These are phyloP conservation scores for Paecilomyces dactylethromorphus DNA, from an alignment of 2,329 filamentous ascomycete genomes.

Conservation along the genomic window DNA sequence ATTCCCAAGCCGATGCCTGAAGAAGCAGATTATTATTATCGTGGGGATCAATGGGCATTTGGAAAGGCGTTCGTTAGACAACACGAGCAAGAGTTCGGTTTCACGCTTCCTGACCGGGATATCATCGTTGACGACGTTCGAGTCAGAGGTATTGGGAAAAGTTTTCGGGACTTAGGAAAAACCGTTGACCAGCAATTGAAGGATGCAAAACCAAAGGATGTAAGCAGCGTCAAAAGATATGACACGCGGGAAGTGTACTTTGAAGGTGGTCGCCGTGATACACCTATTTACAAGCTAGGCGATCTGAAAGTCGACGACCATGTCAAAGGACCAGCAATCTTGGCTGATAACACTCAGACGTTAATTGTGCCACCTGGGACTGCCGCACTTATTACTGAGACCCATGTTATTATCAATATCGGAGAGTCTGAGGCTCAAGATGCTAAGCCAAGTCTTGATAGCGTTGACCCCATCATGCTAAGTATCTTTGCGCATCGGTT, in stretches of 20 bases:
- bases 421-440: conserved; percentile 48
- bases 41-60: conserved; percentile 70
- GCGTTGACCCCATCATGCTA: conserved; percentile 69
- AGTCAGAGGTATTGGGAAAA: conserved; percentile 82
- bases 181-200: conserved; percentile 80
- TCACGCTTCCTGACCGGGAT: conserved; percentile 76
- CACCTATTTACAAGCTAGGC: conserved; percentile 75
- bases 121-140: conserved; percentile 88
- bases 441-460: conserved; percentile 42
- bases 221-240: conserved; percentile 57
- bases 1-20: conserved; percentile 65
- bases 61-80: conserved; percentile 78
- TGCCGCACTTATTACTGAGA: conserved; percentile 67
- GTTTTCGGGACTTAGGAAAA: conserved; percentile 70
- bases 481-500: conserved; percentile 76
- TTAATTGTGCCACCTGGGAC: conserved; percentile 73
- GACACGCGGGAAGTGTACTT: conserved; percentile 72
- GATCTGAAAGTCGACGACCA: conserved; percentile 66
- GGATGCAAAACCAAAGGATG: conserved; percentile 55
- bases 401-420: conserved; percentile 77
- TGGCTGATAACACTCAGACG: conserved; percentile 68
- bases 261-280: conserved; percentile 69
- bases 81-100: conserved; percentile 89
- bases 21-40: conserved; percentile 54
- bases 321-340: conserved; percentile 72